A percentile compares a stretch with the other conserved stretches of the same genome.
Evolutionary conservation across 768 basidiomycete genomes (phyloP).

Genomic region (Podaxis carcinomalis): DNA sequence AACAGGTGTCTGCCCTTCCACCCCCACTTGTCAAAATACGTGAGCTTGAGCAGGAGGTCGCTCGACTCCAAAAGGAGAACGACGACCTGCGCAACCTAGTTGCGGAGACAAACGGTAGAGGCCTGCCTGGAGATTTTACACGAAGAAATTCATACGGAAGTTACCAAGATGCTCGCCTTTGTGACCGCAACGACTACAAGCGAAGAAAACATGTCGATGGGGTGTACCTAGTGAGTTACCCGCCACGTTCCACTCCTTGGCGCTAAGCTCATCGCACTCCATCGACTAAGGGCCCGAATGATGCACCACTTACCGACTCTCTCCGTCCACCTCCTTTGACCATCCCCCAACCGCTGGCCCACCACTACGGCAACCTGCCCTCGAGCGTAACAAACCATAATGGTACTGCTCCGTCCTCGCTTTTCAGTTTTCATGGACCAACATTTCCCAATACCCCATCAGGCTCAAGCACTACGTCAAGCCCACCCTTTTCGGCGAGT

Average conservation of each 20-base stretch:
- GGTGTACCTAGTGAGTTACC: conserved; percentile 44
- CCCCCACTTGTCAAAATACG: conserved; percentile 72
- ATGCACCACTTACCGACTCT: conserved; percentile 37
- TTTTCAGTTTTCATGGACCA: conserved; percentile 52
- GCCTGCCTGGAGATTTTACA: conserved; percentile 30
- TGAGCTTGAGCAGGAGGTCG: conserved; percentile 80
- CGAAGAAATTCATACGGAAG: conserved; percentile 43
- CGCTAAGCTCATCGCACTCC: neutral
- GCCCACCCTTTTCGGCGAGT: conserved; percentile 81
- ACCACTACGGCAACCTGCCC: conserved; percentile 41
- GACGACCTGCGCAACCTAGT: conserved; percentile 71
- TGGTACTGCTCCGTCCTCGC: conserved; percentile 36
- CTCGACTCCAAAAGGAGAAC: conserved; percentile 64
- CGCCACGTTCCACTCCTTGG: neutral
- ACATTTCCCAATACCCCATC: conserved; percentile 70
- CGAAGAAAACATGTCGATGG: conserved; percentile 55
- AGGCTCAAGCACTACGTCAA: conserved; percentile 68
- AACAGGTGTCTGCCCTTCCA: conserved; percentile 70
- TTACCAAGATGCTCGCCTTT: conserved; percentile 44
- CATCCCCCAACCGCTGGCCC: conserved; percentile 53
- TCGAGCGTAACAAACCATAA: conserved; percentile 30
- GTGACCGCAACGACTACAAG: conserved; percentile 55
- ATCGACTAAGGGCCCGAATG: conserved; percentile 39
- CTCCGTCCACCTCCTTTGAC: conserved; percentile 52
- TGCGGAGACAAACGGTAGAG: conserved; percentile 29